Conservation (phyloP, 129 eudicot genomes). For the Erigeron canadensis region DNA sequence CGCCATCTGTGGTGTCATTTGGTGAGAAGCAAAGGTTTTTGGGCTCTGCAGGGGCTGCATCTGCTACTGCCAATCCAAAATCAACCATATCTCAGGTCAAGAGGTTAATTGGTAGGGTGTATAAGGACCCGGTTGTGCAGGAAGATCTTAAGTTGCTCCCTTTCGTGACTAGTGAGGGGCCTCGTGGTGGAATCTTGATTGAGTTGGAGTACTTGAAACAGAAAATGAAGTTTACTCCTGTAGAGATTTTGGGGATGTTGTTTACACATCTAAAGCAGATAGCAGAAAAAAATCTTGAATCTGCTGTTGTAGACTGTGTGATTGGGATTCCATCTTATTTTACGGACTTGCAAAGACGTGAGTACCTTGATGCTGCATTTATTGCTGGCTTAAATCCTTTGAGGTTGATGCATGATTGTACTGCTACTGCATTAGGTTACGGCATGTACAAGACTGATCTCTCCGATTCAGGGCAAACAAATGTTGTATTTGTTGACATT, state of each 20-base stretch:
- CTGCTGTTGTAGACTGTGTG: slow-evolving; percentile 54
- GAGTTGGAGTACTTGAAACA: slow-evolving; percentile 58
- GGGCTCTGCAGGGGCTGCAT: slow-evolving; percentile 84
- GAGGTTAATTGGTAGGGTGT: slow-evolving; percentile 71
- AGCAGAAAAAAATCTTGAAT: slow-evolving; percentile 60
- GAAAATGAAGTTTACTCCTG: slow-evolving; percentile 59
- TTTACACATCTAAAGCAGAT: slow-evolving; percentile 68
- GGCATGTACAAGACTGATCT: slow-evolving; percentile 79
- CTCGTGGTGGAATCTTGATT: slow-evolving; percentile 73
- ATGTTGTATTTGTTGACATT: slow-evolving; percentile 76
- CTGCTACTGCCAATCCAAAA: slow-evolving; percentile 64
- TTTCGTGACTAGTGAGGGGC: slow-evolving; percentile 63
- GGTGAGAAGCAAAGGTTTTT: slow-evolving; percentile 81
- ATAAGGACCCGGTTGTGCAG: slow-evolving; percentile 54
- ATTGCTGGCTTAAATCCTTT: slow-evolving; percentile 72
- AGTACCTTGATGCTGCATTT: slow-evolving; percentile 67
- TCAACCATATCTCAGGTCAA: slow-evolving; percentile 81
- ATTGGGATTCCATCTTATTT: slow-evolving; percentile 84
- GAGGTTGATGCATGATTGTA: slow-evolving; percentile 79
- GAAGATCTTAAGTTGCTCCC: slow-evolving; percentile 64
- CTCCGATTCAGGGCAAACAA: slow-evolving; percentile 28
- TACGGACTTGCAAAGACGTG: slow-evolving; percentile 72
- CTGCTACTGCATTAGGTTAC: slow-evolving; percentile 85
- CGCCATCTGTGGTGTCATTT: slow-evolving; percentile 76
- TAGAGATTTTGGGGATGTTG: slow-evolving; percentile 78